Base-by-base conservation (phyloP, 768 basidiomycete species). In the Lactifluus rugatus region DNA sequence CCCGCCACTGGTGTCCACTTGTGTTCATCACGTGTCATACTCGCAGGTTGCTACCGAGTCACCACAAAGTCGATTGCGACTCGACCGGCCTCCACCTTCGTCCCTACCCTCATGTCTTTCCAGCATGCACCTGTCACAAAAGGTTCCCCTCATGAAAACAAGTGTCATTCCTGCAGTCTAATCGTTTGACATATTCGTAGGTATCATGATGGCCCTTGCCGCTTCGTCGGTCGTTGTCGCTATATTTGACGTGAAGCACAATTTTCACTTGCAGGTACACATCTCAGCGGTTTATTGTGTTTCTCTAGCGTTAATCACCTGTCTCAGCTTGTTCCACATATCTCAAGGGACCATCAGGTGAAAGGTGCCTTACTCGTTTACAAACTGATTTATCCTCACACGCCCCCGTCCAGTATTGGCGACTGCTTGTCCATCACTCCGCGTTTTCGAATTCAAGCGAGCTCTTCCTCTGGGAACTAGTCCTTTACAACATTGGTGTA, bases 341-440 rank as follows among this genome's bases (percentile, higher is more conserved):
- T 96, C 48, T 91, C 89, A n/a, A 82, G 81, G 53, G 81, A 94
- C 69, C 87, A 90, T 66, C 93, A 95, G 77, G 93, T 90, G n/a
- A 73, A 50, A 70, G 62, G 59, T 52, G 57, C 52, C 19, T 49
- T 49, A 28, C 52, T 51, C 21, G 2, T 31, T 36, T 16, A 21
- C 25, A n/a, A 23, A 21, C 21, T 52, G 42, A 26, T 14, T 7
- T 23, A 11, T 13, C 42, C 42, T 39, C 17, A 46, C 17, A 23
- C 31, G 0, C 39, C n/a, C 52, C 45, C 57, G 61, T 54, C 60
- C 70, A 97, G 92, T 92, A 91, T 67, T 96, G 90, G 91, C 80
- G 93, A 31, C 75, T 96, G 19, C 66, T 81, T 17, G 71, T 77
- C 10, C 86, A 93, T 69, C 86, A 88, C 61, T 62, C 89, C 17